Conservation (phyloP, 148 eudicot species). For the Beta vulgaris region DNA sequence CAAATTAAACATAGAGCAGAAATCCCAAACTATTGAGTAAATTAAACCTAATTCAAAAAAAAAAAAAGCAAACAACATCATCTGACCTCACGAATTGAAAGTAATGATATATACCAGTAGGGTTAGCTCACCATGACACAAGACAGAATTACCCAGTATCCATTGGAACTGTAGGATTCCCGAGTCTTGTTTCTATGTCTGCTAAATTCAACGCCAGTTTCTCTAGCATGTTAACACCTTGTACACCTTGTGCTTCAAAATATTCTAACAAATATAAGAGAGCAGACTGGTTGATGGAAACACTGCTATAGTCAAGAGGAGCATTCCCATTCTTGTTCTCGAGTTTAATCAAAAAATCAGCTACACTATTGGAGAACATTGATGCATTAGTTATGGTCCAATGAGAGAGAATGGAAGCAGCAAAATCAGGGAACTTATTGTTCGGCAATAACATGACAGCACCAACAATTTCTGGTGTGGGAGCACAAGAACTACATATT, state of each 20-base stretch:
- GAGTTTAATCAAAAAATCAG: constrained; percentile 33
- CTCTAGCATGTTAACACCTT: constrained; percentile 20
- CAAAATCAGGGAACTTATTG: constrained; percentile 31
- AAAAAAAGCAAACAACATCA: no score
- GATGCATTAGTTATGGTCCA: constrained; percentile 28
- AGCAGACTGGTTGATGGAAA: constrained; percentile 33
- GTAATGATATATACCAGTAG: neutral
- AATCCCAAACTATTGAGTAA: no score
- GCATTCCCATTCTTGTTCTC: constrained; percentile 20
- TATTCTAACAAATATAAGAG: constrained; percentile 31
- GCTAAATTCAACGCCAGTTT: constrained; percentile 27
- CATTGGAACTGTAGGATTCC: constrained; percentile 22
- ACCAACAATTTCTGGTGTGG: constrained; percentile 42
- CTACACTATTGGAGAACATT: constrained; percentile 26
- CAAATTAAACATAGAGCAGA: no score
- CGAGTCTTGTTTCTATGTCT: constrained; percentile 23
- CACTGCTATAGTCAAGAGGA: constrained; percentile 19
- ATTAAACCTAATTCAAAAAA: no score
- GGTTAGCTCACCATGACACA: constrained; percentile 8
- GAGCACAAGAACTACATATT: constrained; percentile 32
- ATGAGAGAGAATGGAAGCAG: constrained; percentile 39
- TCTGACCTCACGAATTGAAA: no score
- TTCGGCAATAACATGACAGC: constrained; percentile 38
- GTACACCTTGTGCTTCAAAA: constrained; percentile 23
- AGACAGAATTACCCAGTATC: constrained; percentile 19